Conservation (phyloP, 768 basidiomycete species). For the Podaxis carcinomalis region DNA sequence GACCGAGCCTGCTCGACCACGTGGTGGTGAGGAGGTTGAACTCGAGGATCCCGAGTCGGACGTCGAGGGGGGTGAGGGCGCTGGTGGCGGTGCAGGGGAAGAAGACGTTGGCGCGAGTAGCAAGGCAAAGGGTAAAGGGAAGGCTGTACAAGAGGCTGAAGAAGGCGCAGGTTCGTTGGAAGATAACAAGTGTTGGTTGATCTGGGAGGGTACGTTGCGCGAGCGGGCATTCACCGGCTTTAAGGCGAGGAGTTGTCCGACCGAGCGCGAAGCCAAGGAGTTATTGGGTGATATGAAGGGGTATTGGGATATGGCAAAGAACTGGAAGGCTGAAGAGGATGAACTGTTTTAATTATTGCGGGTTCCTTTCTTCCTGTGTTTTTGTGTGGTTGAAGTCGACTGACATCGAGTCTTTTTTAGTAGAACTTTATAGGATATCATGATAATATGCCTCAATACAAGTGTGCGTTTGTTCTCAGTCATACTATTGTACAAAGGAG, state of each 20-base stretch:
- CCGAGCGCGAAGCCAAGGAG: constrained; percentile 84
- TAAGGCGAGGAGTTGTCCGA: constrained; percentile 77
- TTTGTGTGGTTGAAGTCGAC: not conserved
- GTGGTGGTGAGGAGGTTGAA: constrained; percentile 70
- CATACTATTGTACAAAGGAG: no score
- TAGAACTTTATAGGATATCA: no score
- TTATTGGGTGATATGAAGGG: constrained; percentile 78
- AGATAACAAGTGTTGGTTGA: constrained; percentile 82
- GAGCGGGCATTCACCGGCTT: constrained; percentile 80
- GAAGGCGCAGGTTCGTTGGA: constrained; percentile 53
- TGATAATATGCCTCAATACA: no score
- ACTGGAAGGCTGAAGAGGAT: constrained; percentile 81
- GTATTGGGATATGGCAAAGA: constrained; percentile 95
- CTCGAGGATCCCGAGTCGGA: constrained; percentile 49
- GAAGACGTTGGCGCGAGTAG: not conserved
- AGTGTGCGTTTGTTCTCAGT: not conserved
- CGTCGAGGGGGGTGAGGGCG: constrained; percentile 26
- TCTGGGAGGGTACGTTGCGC: constrained; percentile 90
- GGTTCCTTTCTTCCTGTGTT: not conserved
- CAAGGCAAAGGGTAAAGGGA: constrained; percentile 28
- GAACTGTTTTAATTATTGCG: constrained; percentile 47
- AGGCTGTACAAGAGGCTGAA: constrained; percentile 24
- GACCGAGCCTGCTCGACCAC: constrained; percentile 86
- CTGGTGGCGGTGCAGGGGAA: constrained; percentile 2
- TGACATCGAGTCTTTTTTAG: not conserved